Evolutionary conservation across 1,139 yeast species (phyloP), one percentile per base, ranked within the genome.

Genomic region (Protomyces inouyei): DNA sequence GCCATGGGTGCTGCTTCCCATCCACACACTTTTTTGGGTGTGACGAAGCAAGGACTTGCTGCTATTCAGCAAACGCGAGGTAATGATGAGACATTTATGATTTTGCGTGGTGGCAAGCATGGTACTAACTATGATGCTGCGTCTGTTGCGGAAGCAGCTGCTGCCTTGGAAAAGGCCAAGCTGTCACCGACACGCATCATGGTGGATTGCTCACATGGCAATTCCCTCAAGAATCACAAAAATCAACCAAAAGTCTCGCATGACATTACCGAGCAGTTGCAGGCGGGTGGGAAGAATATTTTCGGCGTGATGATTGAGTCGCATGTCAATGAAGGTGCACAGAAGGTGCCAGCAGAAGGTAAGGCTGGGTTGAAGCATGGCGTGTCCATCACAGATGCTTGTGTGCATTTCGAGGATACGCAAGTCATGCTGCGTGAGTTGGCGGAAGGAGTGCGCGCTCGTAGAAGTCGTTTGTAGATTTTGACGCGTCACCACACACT

Each of bases 121-220:
- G 93, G 96, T 66, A 91, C 98, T 61, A 93, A 93, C 78, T 93
- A 77, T 76, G 97, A 92, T 74, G 85, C 85, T 35, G 36, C 43
- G 57, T 60, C 64, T 3, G 65, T 52, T 65, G 84, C 80, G 68
- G 83, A 86, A 21, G 92, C 93, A 16, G 77, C 79, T 57, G 83
- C 82, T 63, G 90, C 96, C 53, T 83, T 87, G 73, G 84, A 77
- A 18, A 85, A 85, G 70, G 80, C 92, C 69, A 75, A 74, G 55
- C 83, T 84, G 71, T 82, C 88, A 37, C 83, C 83, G 57, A 78
- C 40, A 12, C 76, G 75, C 18, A 88, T 93, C 73, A 93, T 93
- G 98, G 86, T 93, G 68, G 98, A 93, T 77, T 93, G 98, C 75
- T 91, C 97, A 52, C 98, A 93, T 74, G 98, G 97, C 69, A 93